Percentiles rank a stretch among this genome's conserved stretches.
Evolutionary conservation across 2,329 filamentous ascomycete species (phyloP).

Genomic region (Blastomyces parvus): DNA sequence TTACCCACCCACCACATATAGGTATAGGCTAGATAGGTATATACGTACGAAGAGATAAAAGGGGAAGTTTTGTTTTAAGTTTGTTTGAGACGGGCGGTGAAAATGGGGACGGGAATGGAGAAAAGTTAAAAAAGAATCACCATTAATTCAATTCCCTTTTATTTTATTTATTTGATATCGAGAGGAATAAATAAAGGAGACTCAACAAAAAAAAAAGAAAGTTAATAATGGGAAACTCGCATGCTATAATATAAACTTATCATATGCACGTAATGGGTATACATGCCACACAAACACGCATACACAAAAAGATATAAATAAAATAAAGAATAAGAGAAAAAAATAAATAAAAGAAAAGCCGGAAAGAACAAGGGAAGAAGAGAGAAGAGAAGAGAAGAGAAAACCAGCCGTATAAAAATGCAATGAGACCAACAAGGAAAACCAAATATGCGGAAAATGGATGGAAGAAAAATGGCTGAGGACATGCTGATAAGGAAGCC

Average conservation of each 20-base stretch:
- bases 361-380: no score
- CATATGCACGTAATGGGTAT: constrained; percentile 4
- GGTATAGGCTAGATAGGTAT: no score
- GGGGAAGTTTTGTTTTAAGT: no score
- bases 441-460: background rate
- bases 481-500: background rate
- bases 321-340: background rate
- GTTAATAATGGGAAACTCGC: background rate
- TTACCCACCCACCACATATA: no score
- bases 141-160: no score
- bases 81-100: no score
- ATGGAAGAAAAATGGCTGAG: no score
- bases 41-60: no score
- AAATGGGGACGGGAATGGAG: no score
- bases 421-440: background rate
- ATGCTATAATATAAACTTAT: background rate
- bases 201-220: background rate
- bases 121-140: no score
- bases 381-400: background rate
- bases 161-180: no score
- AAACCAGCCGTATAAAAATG: constrained; percentile 1
- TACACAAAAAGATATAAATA: background rate
- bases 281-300: constrained; percentile 3
- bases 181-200: no score
- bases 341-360: background rate